Evolutionary conservation across 352 stramenopile species (phyloP), one percentile per base, ranked within the genome.

Genomic region (Thraustochytrium striatum): DNA sequence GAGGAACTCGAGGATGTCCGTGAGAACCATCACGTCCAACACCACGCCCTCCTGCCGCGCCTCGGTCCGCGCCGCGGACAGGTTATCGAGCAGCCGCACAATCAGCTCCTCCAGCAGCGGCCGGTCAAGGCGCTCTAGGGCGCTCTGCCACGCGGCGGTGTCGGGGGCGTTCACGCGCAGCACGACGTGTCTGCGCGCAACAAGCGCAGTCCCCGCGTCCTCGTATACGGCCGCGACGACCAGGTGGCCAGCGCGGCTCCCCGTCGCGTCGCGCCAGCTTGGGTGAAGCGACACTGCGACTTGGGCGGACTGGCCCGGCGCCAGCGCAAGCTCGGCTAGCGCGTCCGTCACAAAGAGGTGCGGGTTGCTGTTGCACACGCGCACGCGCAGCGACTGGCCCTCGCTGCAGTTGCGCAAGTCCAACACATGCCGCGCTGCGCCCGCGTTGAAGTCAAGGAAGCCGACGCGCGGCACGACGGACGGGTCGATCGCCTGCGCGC

Each of bases 1-100:
- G 30, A 75, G 52, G 11, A 32, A 21, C 16, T 61, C 61, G 35
- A 75, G 68, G 21, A 75, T 72, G 25, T 75, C 65, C 28, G 65
- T 75, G 16, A 75, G 52, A 19, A 75, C 41, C 25, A 19, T 25
- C 16, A 75, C 32, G 44, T 75, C 65, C 11, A 61, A 43, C 43
- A 68, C 2, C 11, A 61, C 41, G 33, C 35, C 59, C 16, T 70
- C 52, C 52, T 62, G 43, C 13, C 7, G 11, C 3, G 52, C 19
- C 35, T 75, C 52, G 44, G 44, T 58, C 7, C 19, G 5, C 32
- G 43, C 44, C 41, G 32, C 32, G 44, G 28, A 58, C 5, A 30
- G 21, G 65, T 21, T 43, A 25, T 16, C 7, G 52, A 55, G 50
- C 8, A 75, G 19, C n/a, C 47, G 39, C n/a, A 47, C 47, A 11